Percentiles rank a stretch among this genome's conserved stretches.
Conservation (phyloP, 179 eudicot species). For the Vitellaria paradoxa region DNA sequence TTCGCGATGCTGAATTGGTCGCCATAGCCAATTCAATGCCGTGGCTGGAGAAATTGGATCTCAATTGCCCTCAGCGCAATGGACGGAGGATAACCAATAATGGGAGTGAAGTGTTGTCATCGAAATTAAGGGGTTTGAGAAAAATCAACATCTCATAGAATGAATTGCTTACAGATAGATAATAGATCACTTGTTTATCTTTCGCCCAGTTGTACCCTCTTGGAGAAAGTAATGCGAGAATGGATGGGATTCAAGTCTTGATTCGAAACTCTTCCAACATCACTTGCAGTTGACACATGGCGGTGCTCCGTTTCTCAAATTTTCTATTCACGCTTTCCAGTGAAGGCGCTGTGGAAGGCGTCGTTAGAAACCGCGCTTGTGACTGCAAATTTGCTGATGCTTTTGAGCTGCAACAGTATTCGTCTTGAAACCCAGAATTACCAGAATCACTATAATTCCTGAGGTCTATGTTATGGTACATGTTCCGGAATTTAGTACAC, state of each 20-base stretch:
- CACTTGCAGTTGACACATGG: slow-evolving; percentile 29
- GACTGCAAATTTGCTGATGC: no score
- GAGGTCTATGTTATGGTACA: no score
- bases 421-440: no score
- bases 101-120: background rate
- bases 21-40: no score
- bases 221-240: background rate
- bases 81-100: no score
- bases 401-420: no score
- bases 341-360: no score
- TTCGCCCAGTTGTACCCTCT: background rate
- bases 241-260: background rate
- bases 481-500: no score
- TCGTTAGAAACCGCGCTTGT: no score
- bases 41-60: background rate
- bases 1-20: background rate
- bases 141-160: background rate
- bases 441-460: no score
- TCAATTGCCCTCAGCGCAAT: no score
- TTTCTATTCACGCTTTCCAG: no score
- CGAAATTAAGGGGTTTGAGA: background rate
- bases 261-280: background rate
- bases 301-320: slow-evolving; percentile 30
- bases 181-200: background rate
- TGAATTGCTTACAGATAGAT: background rate